These are phyloP conservation scores for Tylopilus orsonianus DNA, from an alignment of 1,284 basidiomycete genomes.

Conservation along the genomic window DNA sequence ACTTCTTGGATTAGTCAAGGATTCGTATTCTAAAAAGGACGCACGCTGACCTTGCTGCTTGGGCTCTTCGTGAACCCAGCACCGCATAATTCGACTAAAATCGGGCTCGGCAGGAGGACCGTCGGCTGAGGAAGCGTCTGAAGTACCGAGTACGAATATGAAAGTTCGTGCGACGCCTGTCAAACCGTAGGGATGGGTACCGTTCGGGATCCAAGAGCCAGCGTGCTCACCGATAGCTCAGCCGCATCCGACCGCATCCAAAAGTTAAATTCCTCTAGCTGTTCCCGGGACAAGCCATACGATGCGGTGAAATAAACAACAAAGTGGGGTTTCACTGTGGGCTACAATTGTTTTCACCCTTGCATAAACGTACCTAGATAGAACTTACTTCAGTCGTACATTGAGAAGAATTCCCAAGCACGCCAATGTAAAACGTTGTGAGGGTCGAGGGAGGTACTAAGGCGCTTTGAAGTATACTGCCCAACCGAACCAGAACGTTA, in stretches of 20 bases:
- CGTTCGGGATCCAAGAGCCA: not conserved
- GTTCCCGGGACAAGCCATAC: conserved; percentile 66
- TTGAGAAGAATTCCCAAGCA: conserved; percentile 44
- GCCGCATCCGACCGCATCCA: conserved; percentile 52
- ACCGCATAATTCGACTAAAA: conserved; percentile 75
- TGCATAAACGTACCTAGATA: not conserved
- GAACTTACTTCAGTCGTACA: conserved; percentile 38
- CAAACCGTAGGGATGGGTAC: conserved; percentile 13
- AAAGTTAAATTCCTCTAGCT: conserved; percentile 72
- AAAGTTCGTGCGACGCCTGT: conserved; percentile 32
- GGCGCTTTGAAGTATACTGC: not conserved
- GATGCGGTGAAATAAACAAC: conserved; percentile 71
- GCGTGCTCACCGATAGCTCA: conserved; percentile 20
- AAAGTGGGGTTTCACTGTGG: conserved; percentile 53
- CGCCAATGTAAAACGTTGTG: conserved; percentile 80
- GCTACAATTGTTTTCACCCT: conserved; percentile 32
- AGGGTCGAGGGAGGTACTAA: conserved; percentile 70
- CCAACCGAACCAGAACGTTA: not conserved
- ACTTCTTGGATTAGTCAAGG: conserved; percentile 39
- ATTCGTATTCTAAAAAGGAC: not conserved
- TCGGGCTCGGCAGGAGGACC: conserved; percentile 58
- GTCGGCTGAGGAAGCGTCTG: conserved; percentile 51
- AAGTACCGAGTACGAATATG: conserved; percentile 55
- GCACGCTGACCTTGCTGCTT: conserved; percentile 48
- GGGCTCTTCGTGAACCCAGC: conserved; percentile 76